A percentile compares a stretch with the other conserved stretches of the same genome.
These are phyloP conservation scores for Penicillium thymicola DNA, from an alignment of 2,329 filamentous ascomycete genomes.

Conservation along the genomic window DNA sequence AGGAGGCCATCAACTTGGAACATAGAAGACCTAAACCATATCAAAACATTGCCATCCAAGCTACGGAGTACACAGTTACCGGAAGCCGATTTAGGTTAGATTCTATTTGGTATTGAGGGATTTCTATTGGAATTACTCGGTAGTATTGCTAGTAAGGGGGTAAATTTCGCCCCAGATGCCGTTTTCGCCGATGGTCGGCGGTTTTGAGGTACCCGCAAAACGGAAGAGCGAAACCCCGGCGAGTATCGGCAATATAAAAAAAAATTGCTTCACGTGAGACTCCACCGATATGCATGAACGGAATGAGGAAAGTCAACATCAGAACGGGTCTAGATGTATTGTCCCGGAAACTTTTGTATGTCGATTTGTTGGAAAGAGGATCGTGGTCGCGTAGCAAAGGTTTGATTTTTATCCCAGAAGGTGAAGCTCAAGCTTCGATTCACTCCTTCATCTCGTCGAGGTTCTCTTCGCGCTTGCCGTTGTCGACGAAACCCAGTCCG, in stretches of 20 bases:
- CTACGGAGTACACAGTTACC: conserved; percentile 15
- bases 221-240: conserved; percentile 25
- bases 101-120: conserved; percentile 26
- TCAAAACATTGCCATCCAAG: conserved; percentile 4
- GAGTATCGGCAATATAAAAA: conserved; percentile 33
- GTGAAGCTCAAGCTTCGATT: conserved; percentile 2
- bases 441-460: conserved; percentile 44
- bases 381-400: conserved; percentile 13
- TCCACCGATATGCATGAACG: conserved; percentile 14
- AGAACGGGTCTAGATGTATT: conserved; percentile 1
- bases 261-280: conserved; percentile 23
- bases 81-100: conserved; percentile 23
- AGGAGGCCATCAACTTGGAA: background rate
- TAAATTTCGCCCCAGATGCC: conserved; percentile 28
- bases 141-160: conserved; percentile 28
- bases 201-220: conserved; percentile 26
- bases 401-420: conserved; percentile 5
- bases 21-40: background rate
- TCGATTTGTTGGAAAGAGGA: conserved; percentile 8
- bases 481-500: conserved; percentile 65
- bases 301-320: conserved; percentile 4
- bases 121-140: conserved; percentile 27
- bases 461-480: conserved; percentile 48
- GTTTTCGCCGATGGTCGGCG: conserved; percentile 30
- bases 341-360: conserved; percentile 3